phyloP scores from a whole-genome alignment of 305 asterid species.

The Withania somnifera region DNA sequence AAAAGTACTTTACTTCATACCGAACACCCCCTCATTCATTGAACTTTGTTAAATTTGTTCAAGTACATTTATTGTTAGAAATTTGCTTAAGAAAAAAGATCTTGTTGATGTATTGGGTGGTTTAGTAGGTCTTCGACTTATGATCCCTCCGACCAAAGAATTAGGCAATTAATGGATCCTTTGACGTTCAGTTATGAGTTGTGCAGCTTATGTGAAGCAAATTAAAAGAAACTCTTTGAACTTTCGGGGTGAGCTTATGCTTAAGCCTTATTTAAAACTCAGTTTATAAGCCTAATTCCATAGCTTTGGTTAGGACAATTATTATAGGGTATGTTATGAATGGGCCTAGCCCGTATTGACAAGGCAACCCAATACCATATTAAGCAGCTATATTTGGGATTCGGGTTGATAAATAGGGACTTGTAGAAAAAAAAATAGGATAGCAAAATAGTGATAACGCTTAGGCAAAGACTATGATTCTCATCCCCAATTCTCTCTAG shows the following conservation, averaged over 20 bases:
- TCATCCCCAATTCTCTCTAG: too few species aligned
- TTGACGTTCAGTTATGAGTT: too few species aligned
- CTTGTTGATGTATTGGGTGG: background rate
- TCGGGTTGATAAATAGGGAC: too few species aligned
- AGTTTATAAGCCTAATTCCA: background rate
- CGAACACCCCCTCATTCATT: too few species aligned
- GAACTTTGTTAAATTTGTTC: background rate
- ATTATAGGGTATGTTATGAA: too few species aligned
- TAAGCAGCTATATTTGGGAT: too few species aligned
- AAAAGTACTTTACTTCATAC: too few species aligned
- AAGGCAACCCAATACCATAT: too few species aligned
- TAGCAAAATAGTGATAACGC: too few species aligned
- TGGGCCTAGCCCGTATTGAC: too few species aligned
- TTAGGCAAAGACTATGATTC: too few species aligned
- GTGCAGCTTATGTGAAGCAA: background rate
- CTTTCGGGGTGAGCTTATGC: background rate
- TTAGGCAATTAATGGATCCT: background rate
- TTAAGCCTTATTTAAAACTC: background rate
- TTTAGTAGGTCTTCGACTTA: background rate
- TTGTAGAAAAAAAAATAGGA: too few species aligned
- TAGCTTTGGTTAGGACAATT: background rate
- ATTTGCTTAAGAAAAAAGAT: background rate
- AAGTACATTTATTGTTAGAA: background rate
- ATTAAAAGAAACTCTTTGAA: background rate
- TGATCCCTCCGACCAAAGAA: background rate